Percentiles rank a stretch among this genome's conserved stretches.
These are phyloP conservation scores for Silene conica DNA, from an alignment of 148 eudicot species.

Conservation along the genomic window DNA sequence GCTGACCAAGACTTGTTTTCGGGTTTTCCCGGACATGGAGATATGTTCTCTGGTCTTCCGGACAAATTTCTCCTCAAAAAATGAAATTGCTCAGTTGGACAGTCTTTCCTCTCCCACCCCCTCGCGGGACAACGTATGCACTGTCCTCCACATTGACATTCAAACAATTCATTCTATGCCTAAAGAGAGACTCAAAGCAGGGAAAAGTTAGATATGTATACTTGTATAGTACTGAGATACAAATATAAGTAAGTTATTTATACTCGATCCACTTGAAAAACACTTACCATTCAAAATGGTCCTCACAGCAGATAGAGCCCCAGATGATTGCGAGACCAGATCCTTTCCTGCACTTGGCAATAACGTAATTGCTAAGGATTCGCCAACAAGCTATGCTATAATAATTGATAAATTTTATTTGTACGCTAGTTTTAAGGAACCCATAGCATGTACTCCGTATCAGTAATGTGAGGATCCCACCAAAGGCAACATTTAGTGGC, in stretches of 20 bases:
- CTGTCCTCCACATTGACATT: slow-evolving; percentile 56
- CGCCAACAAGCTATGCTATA: background rate
- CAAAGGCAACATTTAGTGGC: background rate
- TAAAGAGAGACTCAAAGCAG: slow-evolving; percentile 25
- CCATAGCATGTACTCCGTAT: background rate
- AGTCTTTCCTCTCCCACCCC: slow-evolving; percentile 17
- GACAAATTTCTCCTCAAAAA: slow-evolving; percentile 33
- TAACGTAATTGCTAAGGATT: background rate
- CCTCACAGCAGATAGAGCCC: slow-evolving; percentile 83
- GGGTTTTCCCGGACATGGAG: no score
- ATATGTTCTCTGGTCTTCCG: background rate
- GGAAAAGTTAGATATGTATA: background rate
- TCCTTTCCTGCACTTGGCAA: slow-evolving; percentile 50
- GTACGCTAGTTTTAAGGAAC: background rate
- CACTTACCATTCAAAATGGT: slow-evolving; percentile 75
- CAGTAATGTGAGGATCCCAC: background rate
- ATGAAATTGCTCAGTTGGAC: slow-evolving; percentile 65
- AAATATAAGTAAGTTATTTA: background rate
- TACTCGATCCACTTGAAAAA: background rate
- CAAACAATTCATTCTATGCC: slow-evolving; percentile 85
- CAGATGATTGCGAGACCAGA: slow-evolving; percentile 64
- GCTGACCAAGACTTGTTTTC: no score
- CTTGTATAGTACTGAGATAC: background rate
- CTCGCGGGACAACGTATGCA: slow-evolving; percentile 45
- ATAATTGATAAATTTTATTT: background rate